Base-by-base conservation (phyloP, 257 asterid genomes). In the Solanum appendiculatum region DNA sequence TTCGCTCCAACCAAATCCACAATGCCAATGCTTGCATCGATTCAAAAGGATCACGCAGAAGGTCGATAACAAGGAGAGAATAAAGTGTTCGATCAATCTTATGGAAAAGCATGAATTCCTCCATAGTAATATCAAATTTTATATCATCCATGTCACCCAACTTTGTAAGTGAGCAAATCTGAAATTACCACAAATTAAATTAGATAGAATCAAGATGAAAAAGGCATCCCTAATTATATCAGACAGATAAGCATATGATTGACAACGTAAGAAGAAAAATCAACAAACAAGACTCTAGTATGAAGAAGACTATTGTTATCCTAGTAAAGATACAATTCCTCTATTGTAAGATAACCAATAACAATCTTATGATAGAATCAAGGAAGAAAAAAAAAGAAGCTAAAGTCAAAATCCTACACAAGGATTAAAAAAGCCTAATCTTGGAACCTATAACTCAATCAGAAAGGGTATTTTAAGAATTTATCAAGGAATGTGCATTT, bases 1-100 rank as follows among this genome's bases (percentile, higher is more conserved):
- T 12, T 12, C 89, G 90, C 87, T 95, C 98, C 18, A 94, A 33
- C 94, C 95, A 94, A 39, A 94, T 60, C 96, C 95, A 93, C 3
- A 94, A 85, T 75, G 93, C 94, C 91, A 95, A 58, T 12, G 91
- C 81, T 36, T 91, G 93, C 15, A 94, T 87, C 58, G 91, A 87
- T 42, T 93, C 96, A 1, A 86, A 2, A 9, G 96, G 95, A 58
- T 92, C 85, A 64, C 94, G 94, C 27, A 86, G 63, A 6, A 95
- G 94, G 21, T 91, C 93, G 25, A 85, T 34, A 10, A 88, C 90
- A 10, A 96, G 97, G 86, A 94, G n/a, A 33, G 89, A 68, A 86
- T 89, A 96, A 39, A 96, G 92, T 13, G 83, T 48, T 77, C 95
- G 87, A 81, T 94, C 95, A 16, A 92, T 88, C 23, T 89, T 44